These are phyloP conservation scores for Solanum hybrid DNA, from an alignment of 305 asterid species.

Conservation along the genomic window DNA sequence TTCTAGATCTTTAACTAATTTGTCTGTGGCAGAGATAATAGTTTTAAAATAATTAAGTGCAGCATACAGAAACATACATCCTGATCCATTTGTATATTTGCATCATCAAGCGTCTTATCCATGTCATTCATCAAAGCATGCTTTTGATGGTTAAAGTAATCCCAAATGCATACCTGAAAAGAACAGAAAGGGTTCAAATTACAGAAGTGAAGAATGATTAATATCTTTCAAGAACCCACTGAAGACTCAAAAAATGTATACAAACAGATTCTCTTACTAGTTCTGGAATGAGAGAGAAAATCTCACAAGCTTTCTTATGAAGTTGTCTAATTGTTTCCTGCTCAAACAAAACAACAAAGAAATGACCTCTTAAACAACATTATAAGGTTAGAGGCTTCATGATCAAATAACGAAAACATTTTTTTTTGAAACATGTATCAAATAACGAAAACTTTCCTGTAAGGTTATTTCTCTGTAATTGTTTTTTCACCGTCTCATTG, in stretches of 20 bases:
- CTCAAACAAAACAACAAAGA: slow-evolving; percentile 1
- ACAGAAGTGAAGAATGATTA: slow-evolving; percentile 5
- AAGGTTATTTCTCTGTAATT: neutral
- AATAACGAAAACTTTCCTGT: neutral
- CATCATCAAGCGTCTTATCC: slow-evolving; percentile 91
- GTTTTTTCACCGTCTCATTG: neutral
- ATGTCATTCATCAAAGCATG: slow-evolving; percentile 88
- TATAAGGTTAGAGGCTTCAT: neutral
- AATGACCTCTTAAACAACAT: neutral
- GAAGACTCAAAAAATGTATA: slow-evolving; percentile 6
- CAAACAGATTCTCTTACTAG: slow-evolving; percentile 44
- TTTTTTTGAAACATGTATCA: neutral
- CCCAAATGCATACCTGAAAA: slow-evolving; percentile 77
- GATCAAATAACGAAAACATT: neutral
- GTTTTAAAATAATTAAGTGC: slow-evolving; percentile 5
- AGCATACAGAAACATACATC: slow-evolving; percentile 59
- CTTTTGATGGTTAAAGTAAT: slow-evolving; percentile 71
- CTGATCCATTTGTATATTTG: slow-evolving; percentile 99
- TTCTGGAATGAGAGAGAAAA: slow-evolving; percentile 65
- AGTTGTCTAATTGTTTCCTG: slow-evolving; percentile 95
- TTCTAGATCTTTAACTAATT: neutral
- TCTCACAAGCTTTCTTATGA: slow-evolving; percentile 78
- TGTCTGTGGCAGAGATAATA: slow-evolving; percentile 1
- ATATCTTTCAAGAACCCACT: neutral
- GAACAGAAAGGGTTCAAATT: slow-evolving; percentile 4